Conservation (phyloP, 495 filamentous ascomycete species). For the Penicillium mononematosum region DNA sequence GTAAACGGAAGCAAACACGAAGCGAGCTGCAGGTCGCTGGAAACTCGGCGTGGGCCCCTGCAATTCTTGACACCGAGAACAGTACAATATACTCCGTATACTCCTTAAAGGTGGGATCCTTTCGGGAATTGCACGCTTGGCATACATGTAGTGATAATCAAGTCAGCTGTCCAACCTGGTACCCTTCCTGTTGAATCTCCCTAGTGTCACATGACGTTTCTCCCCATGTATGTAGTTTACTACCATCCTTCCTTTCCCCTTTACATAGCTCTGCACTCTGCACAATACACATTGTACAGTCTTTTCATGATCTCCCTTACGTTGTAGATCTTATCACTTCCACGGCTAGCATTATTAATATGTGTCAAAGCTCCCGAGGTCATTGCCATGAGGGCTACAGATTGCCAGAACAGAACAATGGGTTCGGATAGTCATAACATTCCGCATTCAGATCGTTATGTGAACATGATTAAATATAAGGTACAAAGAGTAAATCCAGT, state of each 20-base stretch:
- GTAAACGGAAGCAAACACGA: too few relatives aligned
- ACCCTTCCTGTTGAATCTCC: too few relatives aligned
- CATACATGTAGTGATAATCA: background rate
- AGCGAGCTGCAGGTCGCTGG: background rate
- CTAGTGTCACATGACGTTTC: too few relatives aligned
- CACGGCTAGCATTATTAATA: background rate
- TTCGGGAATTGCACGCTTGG: background rate
- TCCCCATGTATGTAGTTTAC: too few relatives aligned
- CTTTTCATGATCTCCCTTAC: too few relatives aligned
- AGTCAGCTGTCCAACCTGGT: background rate
- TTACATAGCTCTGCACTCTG: too few relatives aligned
- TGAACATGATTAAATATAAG: conserved; percentile 4
- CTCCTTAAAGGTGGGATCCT: background rate
- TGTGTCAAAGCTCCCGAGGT: background rate
- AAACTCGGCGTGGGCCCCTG: conserved; percentile 1
- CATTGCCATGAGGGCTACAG: background rate
- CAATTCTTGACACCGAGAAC: background rate
- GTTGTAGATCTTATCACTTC: too few relatives aligned
- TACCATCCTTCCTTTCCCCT: too few relatives aligned
- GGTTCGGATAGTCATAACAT: background rate
- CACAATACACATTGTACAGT: too few relatives aligned
- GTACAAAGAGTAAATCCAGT: background rate
- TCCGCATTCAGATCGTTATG: conserved; percentile 9
- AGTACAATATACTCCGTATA: too few relatives aligned
- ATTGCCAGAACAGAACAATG: background rate